Base-by-base conservation (phyloP, 352 stramenopile genomes). In the Phytophthora sp. region DNA sequence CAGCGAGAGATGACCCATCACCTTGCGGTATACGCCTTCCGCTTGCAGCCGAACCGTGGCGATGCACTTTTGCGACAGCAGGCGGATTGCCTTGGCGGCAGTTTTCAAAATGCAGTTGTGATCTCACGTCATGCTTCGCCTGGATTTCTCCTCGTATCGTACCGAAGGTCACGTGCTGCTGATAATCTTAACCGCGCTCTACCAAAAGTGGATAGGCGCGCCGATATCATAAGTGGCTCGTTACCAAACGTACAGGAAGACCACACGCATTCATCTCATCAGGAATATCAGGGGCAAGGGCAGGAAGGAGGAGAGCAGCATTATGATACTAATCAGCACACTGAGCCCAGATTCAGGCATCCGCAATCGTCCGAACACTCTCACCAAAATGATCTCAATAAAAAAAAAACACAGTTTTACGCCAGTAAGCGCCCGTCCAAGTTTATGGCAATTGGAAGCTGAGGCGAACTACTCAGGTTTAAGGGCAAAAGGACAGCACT, bases 1-100 rank as follows among this genome's bases (percentile, higher is more conserved):
- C 68, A 84, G 50, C 74, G 74, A 27, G 65, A 76, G 30, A 79
- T 80, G 71, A 66, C 62, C 9, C 74, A 84, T 24, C 58, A 73
- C 8, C 44, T 84, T 18, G 64, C 55, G 1, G 64, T 53, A 1
- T 84, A 84, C 27, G 53, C 71, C 7, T 60, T 76, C 41, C 53
- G 31, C 15, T 27, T 46, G 5, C 21, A 26, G 24, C 15, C 35
- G n/a, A 4, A 11, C 28, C 6, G 28, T 32, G 28, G 28, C 28
- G 28, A 32, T 32, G 28, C 8, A 4, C 4, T 23, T 15, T 9
- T n/a, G 35, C 13, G 35, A 27, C 38, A 44, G 10, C 12, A 27
- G 38, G 4, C 12, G 4, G 4, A 4, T 1, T 24, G 10, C 2
- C 18, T 5, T 9, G 9, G 38, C 32, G 13, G 5, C 38, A 44